Percentiles rank a stretch among this genome's conserved stretches.
These are phyloP conservation scores for Colletotrichum sp. DNA, from an alignment of 2,329 filamentous ascomycete species.

Conservation along the genomic window DNA sequence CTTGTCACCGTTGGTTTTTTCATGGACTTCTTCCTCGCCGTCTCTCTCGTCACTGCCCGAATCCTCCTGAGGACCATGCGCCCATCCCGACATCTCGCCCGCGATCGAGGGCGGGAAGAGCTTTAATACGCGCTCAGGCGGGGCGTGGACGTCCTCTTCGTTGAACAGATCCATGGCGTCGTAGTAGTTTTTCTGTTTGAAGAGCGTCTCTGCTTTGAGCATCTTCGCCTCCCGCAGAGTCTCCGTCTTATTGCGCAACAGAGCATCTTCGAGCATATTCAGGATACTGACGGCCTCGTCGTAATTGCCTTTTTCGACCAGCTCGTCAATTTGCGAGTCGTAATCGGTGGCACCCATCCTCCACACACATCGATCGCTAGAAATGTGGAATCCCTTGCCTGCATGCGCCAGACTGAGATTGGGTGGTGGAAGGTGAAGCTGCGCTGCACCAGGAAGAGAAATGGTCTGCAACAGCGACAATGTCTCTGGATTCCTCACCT, in stretches of 20 bases:
- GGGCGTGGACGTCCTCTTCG: conserved; percentile 82
- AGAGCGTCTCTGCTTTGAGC: conserved; percentile 85
- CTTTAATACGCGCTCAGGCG: conserved; percentile 84
- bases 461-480: conserved; percentile 89
- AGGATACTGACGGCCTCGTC: conserved; percentile 94
- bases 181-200: conserved; percentile 81
- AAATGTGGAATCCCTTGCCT: conserved; percentile 93
- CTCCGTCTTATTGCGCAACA: conserved; percentile 81
- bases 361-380: conserved; percentile 91
- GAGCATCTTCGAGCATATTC: conserved; percentile 87
- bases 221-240: conserved; percentile 87
- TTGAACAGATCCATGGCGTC: conserved; percentile 89
- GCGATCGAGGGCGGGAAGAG: conserved; percentile 86
- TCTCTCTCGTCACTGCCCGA: conserved; percentile 38
- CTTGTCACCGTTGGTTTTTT: conserved; percentile 38
- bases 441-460: conserved; percentile 77
- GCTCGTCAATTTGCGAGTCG: conserved; percentile 83
- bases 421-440: conserved; percentile 89
- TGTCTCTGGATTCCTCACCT: conserved; percentile 92
- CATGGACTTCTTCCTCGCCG: conserved; percentile 35
- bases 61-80: conserved; percentile 43
- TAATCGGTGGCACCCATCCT: conserved; percentile 95
- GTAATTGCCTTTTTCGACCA: conserved; percentile 74
- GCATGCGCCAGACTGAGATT: conserved; percentile 94
- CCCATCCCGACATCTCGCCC: conserved; percentile 73